Conservation (phyloP, 179 eudicot genomes). For the Dionaea muscipula region DNA sequence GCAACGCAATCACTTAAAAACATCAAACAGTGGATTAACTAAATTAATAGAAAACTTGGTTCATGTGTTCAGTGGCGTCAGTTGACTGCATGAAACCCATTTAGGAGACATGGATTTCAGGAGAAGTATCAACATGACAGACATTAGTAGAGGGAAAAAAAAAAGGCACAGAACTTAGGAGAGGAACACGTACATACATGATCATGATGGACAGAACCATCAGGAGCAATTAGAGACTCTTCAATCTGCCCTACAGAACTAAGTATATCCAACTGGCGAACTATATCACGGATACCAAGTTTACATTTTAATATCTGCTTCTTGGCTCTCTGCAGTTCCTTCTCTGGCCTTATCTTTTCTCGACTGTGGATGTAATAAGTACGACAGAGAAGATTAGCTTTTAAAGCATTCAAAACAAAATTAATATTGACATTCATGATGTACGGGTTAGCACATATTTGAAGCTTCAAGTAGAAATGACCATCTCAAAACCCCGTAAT, state of each 20-base stretch:
- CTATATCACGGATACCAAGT: slow-evolving; percentile 81
- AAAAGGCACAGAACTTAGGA: slow-evolving; percentile 1
- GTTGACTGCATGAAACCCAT: no score
- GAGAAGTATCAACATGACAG: no score
- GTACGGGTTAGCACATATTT: neutral
- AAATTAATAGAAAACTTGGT: no score
- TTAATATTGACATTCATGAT: neutral
- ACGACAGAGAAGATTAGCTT: neutral
- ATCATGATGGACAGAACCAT: slow-evolving; percentile 94
- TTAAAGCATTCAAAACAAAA: neutral
- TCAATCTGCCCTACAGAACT: slow-evolving; percentile 77
- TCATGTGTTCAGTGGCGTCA: no score
- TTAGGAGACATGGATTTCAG: no score
- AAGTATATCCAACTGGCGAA: slow-evolving; percentile 70
- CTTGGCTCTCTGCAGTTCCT: slow-evolving; percentile 74
- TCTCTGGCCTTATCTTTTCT: slow-evolving; percentile 86
- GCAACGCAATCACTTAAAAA: no score
- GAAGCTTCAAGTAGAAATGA: neutral
- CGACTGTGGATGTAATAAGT: slow-evolving; percentile 37
- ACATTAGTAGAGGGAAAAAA: neutral
- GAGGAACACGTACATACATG: slow-evolving; percentile 39
- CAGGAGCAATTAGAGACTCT: slow-evolving; percentile 55
- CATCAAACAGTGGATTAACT: no score
- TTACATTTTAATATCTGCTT: slow-evolving; percentile 75
- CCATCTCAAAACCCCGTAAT: neutral